Base-by-base conservation (phyloP, 495 filamentous ascomycete species). In the Daldinia childiae region DNA sequence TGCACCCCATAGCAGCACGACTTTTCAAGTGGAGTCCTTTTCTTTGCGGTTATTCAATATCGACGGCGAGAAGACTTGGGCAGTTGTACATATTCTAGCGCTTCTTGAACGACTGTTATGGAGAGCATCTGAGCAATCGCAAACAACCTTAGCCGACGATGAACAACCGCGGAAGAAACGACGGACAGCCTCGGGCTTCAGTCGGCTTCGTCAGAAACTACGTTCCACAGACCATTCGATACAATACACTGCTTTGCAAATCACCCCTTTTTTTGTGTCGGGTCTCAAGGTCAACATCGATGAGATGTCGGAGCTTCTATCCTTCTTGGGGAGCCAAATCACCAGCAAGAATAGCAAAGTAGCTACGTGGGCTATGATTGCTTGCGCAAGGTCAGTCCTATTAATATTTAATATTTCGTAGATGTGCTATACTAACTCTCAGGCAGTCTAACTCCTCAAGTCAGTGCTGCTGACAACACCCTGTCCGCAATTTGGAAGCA, bases 191-290 rank as follows among this genome's bases (percentile, higher is more conserved):
- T 85, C 83, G 36, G 81, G 79, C 41, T 81, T 87, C 24, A 88
- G 90, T 72, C 86, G 91, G 55, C 74, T 94, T 21, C 80, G 90
- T 39, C 84, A 87, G 43, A 89, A 90, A 63, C 77, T 88, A n/a
- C 81, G 81, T 34, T 86, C 86, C 0, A 75, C 84, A 29, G 83
- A 90, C 55, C 79, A 85, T 4, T 80, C 83, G 12, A 80, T 82
- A 43, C 89, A 87, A 68, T 72, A 91, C 36, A 91, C 88, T 38
- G 90, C 91, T 38, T 80, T 98, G 26, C 93, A 97, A 69, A 81
- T 93, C n/a, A 73, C 97, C 21, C 88, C 91, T 0, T 96, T 98
- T 72, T 82, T 93, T 29, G 76, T 85, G 27, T 81, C 61, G n/a
- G 51, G 64, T 69, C 51, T 79, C 73, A 29, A 63, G 60, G 70